Percentiles rank a stretch among this genome's conserved stretches.
phyloP scores from a whole-genome alignment of 2,329 filamentous ascomycete species.

The Claviceps fusiformis region DNA sequence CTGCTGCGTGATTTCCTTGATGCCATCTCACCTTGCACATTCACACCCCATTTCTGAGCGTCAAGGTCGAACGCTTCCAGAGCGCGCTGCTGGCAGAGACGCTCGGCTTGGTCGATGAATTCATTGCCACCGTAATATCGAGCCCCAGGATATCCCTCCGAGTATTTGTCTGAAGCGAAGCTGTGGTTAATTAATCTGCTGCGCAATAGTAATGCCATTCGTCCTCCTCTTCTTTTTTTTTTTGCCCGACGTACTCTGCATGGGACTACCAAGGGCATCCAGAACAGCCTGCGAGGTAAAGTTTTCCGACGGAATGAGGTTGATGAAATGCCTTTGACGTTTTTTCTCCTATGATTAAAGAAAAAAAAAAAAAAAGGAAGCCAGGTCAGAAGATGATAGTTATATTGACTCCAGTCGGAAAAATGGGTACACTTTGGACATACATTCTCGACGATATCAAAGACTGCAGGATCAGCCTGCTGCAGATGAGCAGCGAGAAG shows the following conservation, averaged over 20 bases:
- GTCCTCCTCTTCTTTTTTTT: not conserved
- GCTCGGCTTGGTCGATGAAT: constrained; percentile 83
- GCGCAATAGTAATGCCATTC: no score
- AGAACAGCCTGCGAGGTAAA: constrained; percentile 89
- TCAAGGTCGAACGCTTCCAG: constrained; percentile 77
- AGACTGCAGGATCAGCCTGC: constrained; percentile 76
- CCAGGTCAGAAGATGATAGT: not conserved
- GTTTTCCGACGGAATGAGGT: constrained; percentile 90
- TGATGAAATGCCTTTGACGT: constrained; percentile 96
- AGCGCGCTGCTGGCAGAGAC: constrained; percentile 79
- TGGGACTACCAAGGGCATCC: constrained; percentile 81
- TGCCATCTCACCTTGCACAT: constrained; percentile 63
- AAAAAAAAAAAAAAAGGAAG: not conserved
- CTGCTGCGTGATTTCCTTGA: not conserved
- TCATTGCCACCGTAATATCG: constrained; percentile 96
- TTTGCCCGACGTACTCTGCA: constrained; percentile 57
- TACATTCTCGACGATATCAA: constrained; percentile 83
- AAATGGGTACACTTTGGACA: not conserved
- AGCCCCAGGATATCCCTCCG: constrained; percentile 91
- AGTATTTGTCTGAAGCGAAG: constrained; percentile 90
- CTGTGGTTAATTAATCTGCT: no score
- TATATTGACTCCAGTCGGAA: no score
- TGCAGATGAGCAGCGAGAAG: constrained; percentile 67
- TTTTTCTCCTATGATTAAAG: constrained; percentile 68
- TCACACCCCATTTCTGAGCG: constrained; percentile 85